Evolutionary conservation across 495 filamentous ascomycete genomes (phyloP).

Genomic region (Aspergillus homomorphus): DNA sequence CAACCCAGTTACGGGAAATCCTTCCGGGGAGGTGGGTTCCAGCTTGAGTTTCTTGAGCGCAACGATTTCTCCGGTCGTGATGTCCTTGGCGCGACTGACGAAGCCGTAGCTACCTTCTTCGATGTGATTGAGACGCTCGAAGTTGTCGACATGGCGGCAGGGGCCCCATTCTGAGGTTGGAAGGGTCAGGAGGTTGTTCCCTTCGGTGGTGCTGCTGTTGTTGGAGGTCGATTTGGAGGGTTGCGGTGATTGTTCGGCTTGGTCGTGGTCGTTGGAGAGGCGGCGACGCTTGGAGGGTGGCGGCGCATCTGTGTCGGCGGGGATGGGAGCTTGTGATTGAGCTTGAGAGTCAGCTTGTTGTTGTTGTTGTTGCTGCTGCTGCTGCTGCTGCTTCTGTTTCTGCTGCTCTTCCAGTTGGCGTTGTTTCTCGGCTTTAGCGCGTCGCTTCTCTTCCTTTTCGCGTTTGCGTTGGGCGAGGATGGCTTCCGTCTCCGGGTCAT

Average conservation of each 20-base stretch:
- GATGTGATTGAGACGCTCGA: constrained; percentile 91
- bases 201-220: constrained; percentile 29
- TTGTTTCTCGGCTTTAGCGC: constrained; percentile 79
- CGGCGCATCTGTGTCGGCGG: constrained; percentile 28
- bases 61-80: constrained; percentile 77
- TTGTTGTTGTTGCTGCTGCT: constrained; percentile 18
- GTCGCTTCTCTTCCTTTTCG: constrained; percentile 89
- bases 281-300: constrained; percentile 42
- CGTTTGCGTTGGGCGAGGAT: constrained; percentile 68
- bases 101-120: constrained; percentile 96
- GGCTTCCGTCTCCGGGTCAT: constrained; percentile 65
- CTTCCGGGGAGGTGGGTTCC: constrained; percentile 69
- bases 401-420: constrained; percentile 61
- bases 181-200: constrained; percentile 63
- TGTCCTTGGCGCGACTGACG: constrained; percentile 83
- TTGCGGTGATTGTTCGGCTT: neutral
- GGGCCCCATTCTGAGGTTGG: constrained; percentile 65
- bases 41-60: constrained; percentile 95
- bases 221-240: constrained; percentile 15
- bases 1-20: constrained; percentile 88
- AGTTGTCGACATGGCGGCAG: constrained; percentile 81
- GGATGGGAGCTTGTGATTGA: constrained; percentile 17
- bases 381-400: constrained; percentile 21
- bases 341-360: constrained; percentile 11
- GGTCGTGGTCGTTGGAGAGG: constrained; percentile 41